Evolutionary conservation across 345 rosid species (phyloP).

Genomic region (Hevea brasiliensis): DNA sequence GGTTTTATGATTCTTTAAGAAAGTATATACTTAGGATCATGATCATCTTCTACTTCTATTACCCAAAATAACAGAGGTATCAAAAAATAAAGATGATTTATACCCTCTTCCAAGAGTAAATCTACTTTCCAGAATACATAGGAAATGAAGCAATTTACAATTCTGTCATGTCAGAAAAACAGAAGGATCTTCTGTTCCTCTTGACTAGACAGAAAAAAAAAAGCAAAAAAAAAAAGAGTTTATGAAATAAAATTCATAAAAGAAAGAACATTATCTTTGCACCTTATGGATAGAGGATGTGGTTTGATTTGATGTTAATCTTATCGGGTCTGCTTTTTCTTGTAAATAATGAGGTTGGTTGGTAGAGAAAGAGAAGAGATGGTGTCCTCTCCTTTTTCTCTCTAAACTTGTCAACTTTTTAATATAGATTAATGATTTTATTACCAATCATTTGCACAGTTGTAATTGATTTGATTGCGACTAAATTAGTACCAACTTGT

Average conservation of each 20-base stretch:
- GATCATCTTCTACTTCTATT: background rate
- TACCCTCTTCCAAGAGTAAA: background rate
- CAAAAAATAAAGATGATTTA: background rate
- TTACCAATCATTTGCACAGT: conserved; percentile 24
- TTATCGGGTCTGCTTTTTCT: background rate
- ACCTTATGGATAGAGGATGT: conserved; percentile 33
- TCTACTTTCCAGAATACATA: conserved; percentile 1
- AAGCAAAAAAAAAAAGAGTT: background rate
- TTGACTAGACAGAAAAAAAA: background rate
- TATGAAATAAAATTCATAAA: too few species aligned
- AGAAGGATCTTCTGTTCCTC: too few species aligned
- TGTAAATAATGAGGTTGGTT: conserved; percentile 5
- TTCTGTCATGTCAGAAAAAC: background rate
- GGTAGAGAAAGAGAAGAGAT: background rate
- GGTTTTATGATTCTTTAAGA: background rate
- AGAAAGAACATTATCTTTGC: background rate
- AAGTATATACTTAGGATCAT: background rate
- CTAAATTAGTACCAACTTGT: conserved; percentile 16
- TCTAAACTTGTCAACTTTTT: conserved; percentile 3
- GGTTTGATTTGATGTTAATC: conserved; percentile 11
- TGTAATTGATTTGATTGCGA: background rate
- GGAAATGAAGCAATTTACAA: background rate
- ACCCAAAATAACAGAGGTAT: background rate
- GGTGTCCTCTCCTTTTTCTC: conserved; percentile 10
- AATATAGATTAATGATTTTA: conserved; percentile 14